Conservation (phyloP, 164 flowering plant species). For the Paratinospora sagittata region DNA sequence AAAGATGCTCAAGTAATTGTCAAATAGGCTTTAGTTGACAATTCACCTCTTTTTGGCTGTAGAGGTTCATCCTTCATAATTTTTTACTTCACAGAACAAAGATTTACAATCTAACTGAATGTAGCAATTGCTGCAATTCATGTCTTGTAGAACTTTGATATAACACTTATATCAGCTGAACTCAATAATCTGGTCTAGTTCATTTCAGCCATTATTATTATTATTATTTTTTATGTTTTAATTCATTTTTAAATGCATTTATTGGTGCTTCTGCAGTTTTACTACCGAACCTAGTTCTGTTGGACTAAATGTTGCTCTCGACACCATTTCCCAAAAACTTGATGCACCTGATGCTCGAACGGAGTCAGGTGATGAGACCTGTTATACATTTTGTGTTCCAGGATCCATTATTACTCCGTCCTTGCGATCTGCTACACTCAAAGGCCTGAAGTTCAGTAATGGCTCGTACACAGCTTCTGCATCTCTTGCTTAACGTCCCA, state of each 20-base stretch:
- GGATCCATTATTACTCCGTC: constrained; percentile 34
- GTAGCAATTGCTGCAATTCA: neutral
- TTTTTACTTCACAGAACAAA: neutral
- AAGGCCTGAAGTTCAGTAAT: constrained; percentile 55
- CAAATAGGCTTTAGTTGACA: too few relatives aligned
- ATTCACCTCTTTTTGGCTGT: too few relatives aligned
- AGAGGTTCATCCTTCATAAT: neutral
- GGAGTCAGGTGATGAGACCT: constrained; percentile 15
- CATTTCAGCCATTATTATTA: too few relatives aligned
- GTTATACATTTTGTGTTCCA: constrained; percentile 35
- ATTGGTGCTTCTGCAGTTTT: constrained; percentile 51
- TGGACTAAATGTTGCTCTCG: constrained; percentile 77
- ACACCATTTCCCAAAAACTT: constrained; percentile 20
- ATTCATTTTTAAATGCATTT: neutral
- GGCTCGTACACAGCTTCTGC: constrained; percentile 63
- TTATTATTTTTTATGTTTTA: too few relatives aligned
- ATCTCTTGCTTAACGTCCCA: constrained; percentile 35
- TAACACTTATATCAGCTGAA: too few relatives aligned
- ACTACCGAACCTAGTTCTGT: constrained; percentile 47
- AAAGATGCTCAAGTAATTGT: too few relatives aligned
- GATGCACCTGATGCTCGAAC: constrained; percentile 28
- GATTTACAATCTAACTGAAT: neutral
- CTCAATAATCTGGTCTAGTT: too few relatives aligned
- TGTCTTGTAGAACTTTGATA: neutral
- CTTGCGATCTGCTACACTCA: constrained; percentile 44